Evolutionary conservation across 2,329 filamentous ascomycete genomes (phyloP).

Genomic region (Scedosporium minutisporum): DNA sequence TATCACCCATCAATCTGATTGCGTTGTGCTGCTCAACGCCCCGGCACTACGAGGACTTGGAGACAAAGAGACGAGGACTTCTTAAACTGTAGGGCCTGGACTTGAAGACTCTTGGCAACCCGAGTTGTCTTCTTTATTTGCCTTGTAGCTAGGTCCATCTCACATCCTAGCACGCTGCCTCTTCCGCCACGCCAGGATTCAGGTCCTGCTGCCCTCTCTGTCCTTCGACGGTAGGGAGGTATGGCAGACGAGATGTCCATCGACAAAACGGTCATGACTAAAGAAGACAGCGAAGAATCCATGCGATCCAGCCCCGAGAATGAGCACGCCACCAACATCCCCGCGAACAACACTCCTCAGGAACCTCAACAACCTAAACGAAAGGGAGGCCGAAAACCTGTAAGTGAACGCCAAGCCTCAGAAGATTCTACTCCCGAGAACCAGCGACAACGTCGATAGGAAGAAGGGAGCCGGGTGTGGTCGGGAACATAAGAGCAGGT

Average conservation of each 20-base stretch:
- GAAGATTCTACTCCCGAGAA: too few species aligned
- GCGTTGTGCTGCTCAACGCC: neutral
- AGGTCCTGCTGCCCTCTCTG: neutral
- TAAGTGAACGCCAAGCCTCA: slow-evolving; percentile 33
- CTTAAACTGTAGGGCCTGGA: neutral
- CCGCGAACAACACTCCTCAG: slow-evolving; percentile 25
- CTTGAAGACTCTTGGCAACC: neutral
- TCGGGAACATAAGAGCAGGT: too few species aligned
- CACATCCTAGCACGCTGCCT: neutral
- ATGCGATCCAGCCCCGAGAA: slow-evolving; percentile 50
- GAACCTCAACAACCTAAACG: slow-evolving; percentile 70
- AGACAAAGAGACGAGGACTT: neutral
- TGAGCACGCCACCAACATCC: slow-evolving; percentile 29
- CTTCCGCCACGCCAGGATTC: neutral
- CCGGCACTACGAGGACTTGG: neutral
- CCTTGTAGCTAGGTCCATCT: neutral
- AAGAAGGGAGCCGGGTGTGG: too few species aligned
- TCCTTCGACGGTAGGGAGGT: slow-evolving; percentile 20
- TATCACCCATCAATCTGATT: neutral
- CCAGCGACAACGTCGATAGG: too few species aligned
- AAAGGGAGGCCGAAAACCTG: slow-evolving; percentile 95
- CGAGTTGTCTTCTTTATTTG: neutral
- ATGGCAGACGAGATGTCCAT: slow-evolving; percentile 62
- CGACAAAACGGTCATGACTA: slow-evolving; percentile 46
- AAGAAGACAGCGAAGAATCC: slow-evolving; percentile 54